Evolutionary conservation across 352 stramenopile species (phyloP).

Genomic region (Phytophthora palmivora): DNA sequence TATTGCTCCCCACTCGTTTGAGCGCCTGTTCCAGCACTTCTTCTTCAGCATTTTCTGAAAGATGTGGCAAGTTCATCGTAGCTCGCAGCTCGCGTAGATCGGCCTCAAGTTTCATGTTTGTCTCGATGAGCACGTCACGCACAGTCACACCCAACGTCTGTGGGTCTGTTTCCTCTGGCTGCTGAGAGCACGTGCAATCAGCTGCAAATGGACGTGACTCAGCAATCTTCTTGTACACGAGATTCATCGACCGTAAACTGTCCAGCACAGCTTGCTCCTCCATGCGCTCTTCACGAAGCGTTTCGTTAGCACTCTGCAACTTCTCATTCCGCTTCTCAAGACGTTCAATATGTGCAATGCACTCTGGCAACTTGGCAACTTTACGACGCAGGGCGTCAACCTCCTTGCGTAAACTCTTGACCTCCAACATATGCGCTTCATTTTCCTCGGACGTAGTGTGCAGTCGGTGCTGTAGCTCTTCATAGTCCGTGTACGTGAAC

Average conservation of each 20-base stretch:
- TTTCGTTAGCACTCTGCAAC: conserved; percentile 60
- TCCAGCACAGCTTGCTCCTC: conserved; percentile 72
- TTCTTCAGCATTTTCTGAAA: conserved; percentile 33
- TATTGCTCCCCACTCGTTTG: conserved; percentile 37
- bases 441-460: conserved; percentile 53
- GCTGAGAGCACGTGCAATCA: conserved; percentile 32
- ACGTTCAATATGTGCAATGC: conserved; percentile 49
- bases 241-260: conserved; percentile 69
- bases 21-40: conserved; percentile 37
- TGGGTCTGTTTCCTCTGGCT: conserved; percentile 25
- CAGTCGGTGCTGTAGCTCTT: conserved; percentile 58
- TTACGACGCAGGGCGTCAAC: conserved; percentile 56
- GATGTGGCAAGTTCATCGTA: conserved; percentile 36
- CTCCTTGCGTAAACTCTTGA: conserved; percentile 69
- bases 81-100: conserved; percentile 49
- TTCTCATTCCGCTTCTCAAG: conserved; percentile 69
- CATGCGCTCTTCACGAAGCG: conserved; percentile 65
- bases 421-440: conserved; percentile 46
- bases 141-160: conserved; percentile 46
- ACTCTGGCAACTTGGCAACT: conserved; percentile 45
- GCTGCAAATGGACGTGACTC: conserved; percentile 57
- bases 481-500: conserved; percentile 62
- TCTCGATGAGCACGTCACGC: conserved; percentile 60
- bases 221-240: conserved; percentile 80
- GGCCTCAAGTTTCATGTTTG: conserved; percentile 59